These are phyloP conservation scores for Globisporangium uncinulatum DNA, from an alignment of 352 stramenopile genomes.

Conservation along the genomic window DNA sequence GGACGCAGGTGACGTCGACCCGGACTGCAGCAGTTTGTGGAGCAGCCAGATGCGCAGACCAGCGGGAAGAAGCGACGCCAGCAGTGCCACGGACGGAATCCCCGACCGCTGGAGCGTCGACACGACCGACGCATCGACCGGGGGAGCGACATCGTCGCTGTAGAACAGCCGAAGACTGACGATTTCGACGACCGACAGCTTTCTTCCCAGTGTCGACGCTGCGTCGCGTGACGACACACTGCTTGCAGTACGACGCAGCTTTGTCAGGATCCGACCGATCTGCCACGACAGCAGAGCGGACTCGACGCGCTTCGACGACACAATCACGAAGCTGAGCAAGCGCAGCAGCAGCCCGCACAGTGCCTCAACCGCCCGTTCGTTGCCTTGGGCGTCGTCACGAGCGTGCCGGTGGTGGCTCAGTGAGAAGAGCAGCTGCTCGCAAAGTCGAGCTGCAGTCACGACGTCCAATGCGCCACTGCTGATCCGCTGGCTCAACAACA, in stretches of 20 bases:
- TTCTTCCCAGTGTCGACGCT: constrained; percentile 10
- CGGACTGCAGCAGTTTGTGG: constrained; percentile 5
- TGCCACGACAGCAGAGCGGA: constrained; percentile 1
- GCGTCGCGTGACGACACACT: not conserved
- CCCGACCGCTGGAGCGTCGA: constrained; percentile 8
- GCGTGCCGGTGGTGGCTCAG: constrained; percentile 13
- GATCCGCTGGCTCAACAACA: constrained; percentile 15
- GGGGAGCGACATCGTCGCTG: not conserved
- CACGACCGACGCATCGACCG: not conserved
- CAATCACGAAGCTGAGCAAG: constrained; percentile 28
- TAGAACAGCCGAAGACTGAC: constrained; percentile 8
- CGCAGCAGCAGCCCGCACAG: constrained; percentile 35
- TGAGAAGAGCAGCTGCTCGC: constrained; percentile 46
- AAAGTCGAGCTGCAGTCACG: constrained; percentile 29
- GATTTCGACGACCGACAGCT: constrained; percentile 31
- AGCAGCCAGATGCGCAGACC: constrained; percentile 13
- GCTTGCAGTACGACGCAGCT: constrained; percentile 20
- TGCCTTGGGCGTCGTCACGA: not conserved
- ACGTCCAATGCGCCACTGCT: constrained; percentile 6
- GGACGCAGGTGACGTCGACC: not conserved
- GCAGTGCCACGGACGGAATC: constrained; percentile 9
- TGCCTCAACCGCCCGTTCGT: not conserved
- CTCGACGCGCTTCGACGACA: constrained; percentile 5
- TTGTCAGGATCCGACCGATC: constrained; percentile 31
- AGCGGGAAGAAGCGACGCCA: constrained; percentile 8